These are phyloP conservation scores for Nakaseomyces kungkrabaensis DNA, from an alignment of 1,139 yeast genomes.

Conservation along the genomic window DNA sequence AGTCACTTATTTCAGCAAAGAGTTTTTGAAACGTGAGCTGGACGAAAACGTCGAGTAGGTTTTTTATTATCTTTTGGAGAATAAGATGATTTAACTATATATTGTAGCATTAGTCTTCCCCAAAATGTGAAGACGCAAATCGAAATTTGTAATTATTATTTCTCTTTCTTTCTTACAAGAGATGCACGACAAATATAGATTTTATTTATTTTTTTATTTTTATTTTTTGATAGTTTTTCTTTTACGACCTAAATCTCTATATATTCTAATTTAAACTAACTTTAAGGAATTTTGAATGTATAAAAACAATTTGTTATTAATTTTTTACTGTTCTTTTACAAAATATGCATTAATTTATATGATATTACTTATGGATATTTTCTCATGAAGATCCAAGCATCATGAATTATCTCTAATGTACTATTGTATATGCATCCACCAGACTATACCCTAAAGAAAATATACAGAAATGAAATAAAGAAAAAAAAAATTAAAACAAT, in stretches of 20 bases:
- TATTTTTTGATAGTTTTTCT: background rate
- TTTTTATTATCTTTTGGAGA: too few relatives aligned
- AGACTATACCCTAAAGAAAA: background rate
- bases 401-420: background rate
- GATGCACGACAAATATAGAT: too few relatives aligned
- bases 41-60: background rate
- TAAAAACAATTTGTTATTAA: too few relatives aligned
- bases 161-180: background rate
- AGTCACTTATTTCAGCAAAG: constrained; percentile 60
- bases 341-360: background rate
- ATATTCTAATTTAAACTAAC: too few relatives aligned
- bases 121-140: background rate
- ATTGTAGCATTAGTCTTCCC: constrained; percentile 1
- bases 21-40: constrained; percentile 44
- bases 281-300: too few relatives aligned
- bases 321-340: background rate
- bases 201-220: background rate
- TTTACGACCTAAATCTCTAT: too few relatives aligned
- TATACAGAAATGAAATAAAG: background rate
- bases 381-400: too few relatives aligned
- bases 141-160: background rate
- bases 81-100: background rate
- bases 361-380: background rate
- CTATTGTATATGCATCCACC: background rate
- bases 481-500: background rate